phyloP scores from a whole-genome alignment of 2,329 filamentous ascomycete genomes.

The Penicillium sp. region DNA sequence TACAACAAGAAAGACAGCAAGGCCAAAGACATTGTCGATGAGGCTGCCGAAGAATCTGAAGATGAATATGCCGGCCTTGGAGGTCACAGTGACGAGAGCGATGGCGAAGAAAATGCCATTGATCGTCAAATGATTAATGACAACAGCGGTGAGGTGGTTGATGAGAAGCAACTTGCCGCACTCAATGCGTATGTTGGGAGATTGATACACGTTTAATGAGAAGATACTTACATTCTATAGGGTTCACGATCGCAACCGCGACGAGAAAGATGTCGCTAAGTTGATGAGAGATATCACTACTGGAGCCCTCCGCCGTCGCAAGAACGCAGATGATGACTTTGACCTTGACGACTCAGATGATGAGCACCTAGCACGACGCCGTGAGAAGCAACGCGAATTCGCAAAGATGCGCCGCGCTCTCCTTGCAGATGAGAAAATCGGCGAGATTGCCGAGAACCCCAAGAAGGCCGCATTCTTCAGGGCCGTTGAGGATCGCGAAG shows the following conservation, averaged over 20 bases:
- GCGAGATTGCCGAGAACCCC: constrained; percentile 83
- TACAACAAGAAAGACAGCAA: constrained; percentile 86
- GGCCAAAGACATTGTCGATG: constrained; percentile 82
- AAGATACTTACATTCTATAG: constrained; percentile 45
- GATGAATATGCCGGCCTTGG: constrained; percentile 96
- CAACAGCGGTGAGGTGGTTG: constrained; percentile 68
- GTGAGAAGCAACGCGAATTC: constrained; percentile 83
- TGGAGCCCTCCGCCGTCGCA: constrained; percentile 79
- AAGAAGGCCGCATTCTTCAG: constrained; percentile 87
- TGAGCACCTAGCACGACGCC: constrained; percentile 67
- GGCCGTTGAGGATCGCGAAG: constrained; percentile 80
- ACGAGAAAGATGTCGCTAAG: constrained; percentile 86
- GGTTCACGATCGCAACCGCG: constrained; percentile 72
- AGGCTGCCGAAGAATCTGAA: constrained; percentile 95
- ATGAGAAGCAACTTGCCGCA: constrained; percentile 78
- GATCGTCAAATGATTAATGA: constrained; percentile 91
- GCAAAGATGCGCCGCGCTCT: constrained; percentile 88
- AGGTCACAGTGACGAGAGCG: constrained; percentile 83
- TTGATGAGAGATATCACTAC: constrained; percentile 91
- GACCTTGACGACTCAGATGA: constrained; percentile 91
- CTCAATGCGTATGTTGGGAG: constrained; percentile 73
- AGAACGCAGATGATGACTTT: constrained; percentile 68
- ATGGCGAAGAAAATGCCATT: constrained; percentile 70
- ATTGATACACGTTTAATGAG: constrained; percentile 2
- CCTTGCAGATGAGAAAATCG: constrained; percentile 82